Base-by-base conservation (phyloP, 2,329 filamentous ascomycete genomes). In the Fusarium subtropicale region DNA sequence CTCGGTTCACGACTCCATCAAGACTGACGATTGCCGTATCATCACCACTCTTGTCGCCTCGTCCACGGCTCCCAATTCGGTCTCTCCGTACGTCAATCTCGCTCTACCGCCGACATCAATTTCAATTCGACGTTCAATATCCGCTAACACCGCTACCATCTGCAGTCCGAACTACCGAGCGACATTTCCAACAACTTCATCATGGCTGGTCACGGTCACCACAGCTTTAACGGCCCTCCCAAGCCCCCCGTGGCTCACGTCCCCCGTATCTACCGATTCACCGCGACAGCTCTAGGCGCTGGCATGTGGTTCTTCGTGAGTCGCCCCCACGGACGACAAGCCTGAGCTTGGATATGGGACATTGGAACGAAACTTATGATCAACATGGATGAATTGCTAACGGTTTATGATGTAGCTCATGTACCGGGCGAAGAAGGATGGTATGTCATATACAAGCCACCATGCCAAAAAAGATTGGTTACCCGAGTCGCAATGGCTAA, bases 271-370 rank as follows among this genome's bases (percentile, higher is more conserved):
- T 97, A 98, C 85, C 89, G 93, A 79, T 91, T 95, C 81, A 88
- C 90, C 61, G 95, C 92, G 47, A 97, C 93, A 45, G 92, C 91
- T 66, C 86, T 99, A 68, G 92, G 94, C 74, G 96, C 96, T 57
- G 92, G 92, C 83, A 99, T 98, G 96, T 99, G 96, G 96, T 98
- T 99, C 84, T 99, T 96, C 81, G 94, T 98, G 88, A 78, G 91
- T 85, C 41, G 13, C 9, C 20, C 56, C 6, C 6, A 15, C 30
- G 36, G 7, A 47, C 16, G 33, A 10, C 24, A 24, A 38, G 30
- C 52, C 20, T 28, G 41, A 56, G 44, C 18, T 16, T 18, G 16
- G 6, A 24, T 28, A n/a, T 9, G 7, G 22, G 50, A 24, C 55
- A 50, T 48, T 38, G 13, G 50, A 44, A 36, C 33, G 2, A 66